phyloP scores from a whole-genome alignment of 257 asterid genomes.

The Ilex aquifolium region DNA sequence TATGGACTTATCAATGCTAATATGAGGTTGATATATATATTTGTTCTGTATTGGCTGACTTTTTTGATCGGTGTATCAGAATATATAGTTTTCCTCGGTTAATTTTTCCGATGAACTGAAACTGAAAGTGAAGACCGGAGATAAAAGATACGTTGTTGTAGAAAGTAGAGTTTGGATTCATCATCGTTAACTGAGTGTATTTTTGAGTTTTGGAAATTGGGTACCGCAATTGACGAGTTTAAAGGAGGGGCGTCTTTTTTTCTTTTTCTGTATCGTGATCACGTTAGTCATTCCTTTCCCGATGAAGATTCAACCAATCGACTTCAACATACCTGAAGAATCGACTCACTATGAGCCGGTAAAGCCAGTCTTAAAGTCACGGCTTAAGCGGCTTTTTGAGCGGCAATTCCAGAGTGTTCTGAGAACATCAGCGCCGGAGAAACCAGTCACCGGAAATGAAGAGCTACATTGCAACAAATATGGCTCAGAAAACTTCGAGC shows the following conservation, averaged over 20 bases:
- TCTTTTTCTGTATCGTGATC: not conserved
- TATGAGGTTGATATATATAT: too few relatives aligned
- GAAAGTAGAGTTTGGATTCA: conserved; percentile 17
- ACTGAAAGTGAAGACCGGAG: not conserved
- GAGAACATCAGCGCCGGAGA: conserved; percentile 37
- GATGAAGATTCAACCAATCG: conserved; percentile 83
- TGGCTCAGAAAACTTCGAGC: conserved; percentile 59
- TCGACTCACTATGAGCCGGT: conserved; percentile 38
- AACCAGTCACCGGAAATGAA: conserved; percentile 20
- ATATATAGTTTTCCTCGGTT: conserved; percentile 1
- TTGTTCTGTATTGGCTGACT: not conserved
- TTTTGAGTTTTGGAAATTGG: not conserved
- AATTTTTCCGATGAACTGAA: not conserved
- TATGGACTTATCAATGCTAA: too few relatives aligned
- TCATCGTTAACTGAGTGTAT: conserved; percentile 19
- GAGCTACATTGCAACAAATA: conserved; percentile 31
- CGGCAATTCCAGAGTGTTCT: conserved; percentile 53
- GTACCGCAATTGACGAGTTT: not conserved
- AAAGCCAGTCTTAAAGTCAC: conserved; percentile 48
- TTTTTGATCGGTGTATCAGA: not conserved
- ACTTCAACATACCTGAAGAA: conserved; percentile 35
- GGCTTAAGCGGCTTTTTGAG: conserved; percentile 84
- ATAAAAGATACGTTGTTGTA: not conserved
- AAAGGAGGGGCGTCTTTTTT: not conserved
- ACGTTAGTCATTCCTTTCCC: conserved; percentile 32